A percentile compares a stretch with the other conserved stretches of the same genome.
Evolutionary conservation across 1,284 basidiomycete genomes (phyloP).

Genomic region (Coniophora puteana): DNA sequence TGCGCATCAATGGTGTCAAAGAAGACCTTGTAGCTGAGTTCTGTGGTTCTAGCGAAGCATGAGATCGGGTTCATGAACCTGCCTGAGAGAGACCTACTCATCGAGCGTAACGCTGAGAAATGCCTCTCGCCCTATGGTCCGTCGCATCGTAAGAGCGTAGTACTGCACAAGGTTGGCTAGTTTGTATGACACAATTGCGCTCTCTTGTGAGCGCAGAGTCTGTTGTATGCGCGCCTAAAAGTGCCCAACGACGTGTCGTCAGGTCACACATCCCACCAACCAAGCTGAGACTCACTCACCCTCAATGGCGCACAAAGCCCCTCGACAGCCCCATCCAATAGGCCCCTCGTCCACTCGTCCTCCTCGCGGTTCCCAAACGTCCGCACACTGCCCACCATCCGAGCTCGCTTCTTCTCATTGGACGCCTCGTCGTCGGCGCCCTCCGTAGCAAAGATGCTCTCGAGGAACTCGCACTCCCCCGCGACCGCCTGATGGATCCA

Average conservation of each 20-base stretch:
- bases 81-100: conserved; percentile 58
- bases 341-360: conserved; percentile 75
- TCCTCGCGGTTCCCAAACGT: conserved; percentile 60
- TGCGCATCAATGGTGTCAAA: conserved; percentile 83
- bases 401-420: conserved; percentile 18
- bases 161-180: conserved; percentile 94
- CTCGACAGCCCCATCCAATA: conserved; percentile 82
- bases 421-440: conserved; percentile 5
- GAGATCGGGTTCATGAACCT: not conserved
- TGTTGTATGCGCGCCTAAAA: conserved; percentile 84
- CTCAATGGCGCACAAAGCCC: conserved; percentile 86
- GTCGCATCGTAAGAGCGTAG: conserved; percentile 88
- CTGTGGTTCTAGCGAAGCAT: conserved; percentile 60
- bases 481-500: conserved; percentile 98
- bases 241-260: not conserved
- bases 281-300: conserved; percentile 37
- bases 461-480: conserved; percentile 90
- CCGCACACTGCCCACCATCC: conserved; percentile 78
- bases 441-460: conserved; percentile 74
- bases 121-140: conserved; percentile 84
- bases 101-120: conserved; percentile 72
- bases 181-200: conserved; percentile 87
- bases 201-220: conserved; percentile 90
- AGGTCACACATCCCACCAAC: not conserved
- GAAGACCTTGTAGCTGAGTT: conserved; percentile 78